phyloP scores from a whole-genome alignment of 805 yeast genomes.

The Millerago galiae region DNA sequence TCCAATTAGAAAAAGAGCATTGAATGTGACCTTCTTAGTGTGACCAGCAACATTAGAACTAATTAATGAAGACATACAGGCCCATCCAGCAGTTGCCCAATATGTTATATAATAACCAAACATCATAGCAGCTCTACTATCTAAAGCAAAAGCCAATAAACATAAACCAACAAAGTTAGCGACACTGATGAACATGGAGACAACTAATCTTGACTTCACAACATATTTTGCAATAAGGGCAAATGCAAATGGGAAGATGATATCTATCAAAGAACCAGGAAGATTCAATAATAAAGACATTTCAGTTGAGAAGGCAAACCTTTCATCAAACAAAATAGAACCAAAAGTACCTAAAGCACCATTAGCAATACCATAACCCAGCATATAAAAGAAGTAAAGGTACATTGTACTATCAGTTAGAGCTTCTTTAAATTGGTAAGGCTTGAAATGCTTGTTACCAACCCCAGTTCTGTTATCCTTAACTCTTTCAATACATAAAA shows the following conservation, averaged over 20 bases:
- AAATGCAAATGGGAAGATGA: constrained; percentile 23
- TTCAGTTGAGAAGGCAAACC: constrained; percentile 10
- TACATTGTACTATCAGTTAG: constrained; percentile 44
- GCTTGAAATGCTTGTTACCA: constrained; percentile 49
- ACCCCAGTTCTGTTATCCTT: constrained; percentile 52
- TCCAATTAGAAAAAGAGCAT: constrained; percentile 53
- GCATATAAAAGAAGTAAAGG: constrained; percentile 36
- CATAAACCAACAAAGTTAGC: constrained; percentile 12
- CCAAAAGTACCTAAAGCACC: constrained; percentile 36
- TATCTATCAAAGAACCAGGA: constrained; percentile 31
- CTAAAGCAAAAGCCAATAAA: constrained; percentile 26
- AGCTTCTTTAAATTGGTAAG: constrained; percentile 47
- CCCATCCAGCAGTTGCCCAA: constrained; percentile 30
- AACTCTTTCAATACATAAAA: constrained; percentile 44
- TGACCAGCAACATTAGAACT: constrained; percentile 59
- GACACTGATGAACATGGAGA: constrained; percentile 22
- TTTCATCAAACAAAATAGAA: constrained; percentile 14
- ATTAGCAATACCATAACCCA: constrained; percentile 40
- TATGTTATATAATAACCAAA: constrained; percentile 26
- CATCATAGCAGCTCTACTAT: constrained; percentile 21
- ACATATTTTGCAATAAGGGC: constrained; percentile 13
- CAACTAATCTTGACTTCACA: constrained; percentile 21
- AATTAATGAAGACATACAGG: constrained; percentile 29
- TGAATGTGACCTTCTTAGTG: constrained; percentile 61
- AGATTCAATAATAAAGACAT: constrained; percentile 22